Percentiles rank a stretch among this genome's conserved stretches.
Evolutionary conservation across 2,329 filamentous ascomycete species (phyloP).

Genomic region (Diaporthe citriasiana): DNA sequence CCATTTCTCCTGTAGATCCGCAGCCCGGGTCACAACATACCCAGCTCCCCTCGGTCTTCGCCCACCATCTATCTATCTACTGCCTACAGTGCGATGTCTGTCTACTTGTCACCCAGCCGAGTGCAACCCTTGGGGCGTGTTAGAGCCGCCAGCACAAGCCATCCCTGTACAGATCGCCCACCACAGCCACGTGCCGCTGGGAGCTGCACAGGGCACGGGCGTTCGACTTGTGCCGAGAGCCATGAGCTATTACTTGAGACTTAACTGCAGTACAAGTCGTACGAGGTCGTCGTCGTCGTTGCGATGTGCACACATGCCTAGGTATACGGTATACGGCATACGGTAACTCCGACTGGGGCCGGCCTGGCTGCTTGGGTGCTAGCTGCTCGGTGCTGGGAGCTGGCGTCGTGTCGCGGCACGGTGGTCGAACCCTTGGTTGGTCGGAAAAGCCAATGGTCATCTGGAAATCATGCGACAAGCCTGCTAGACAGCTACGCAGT

Average conservation of each 20-base stretch:
- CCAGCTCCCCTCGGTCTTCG: slow-evolving; percentile 21
- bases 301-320: too few species aligned
- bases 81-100: background rate
- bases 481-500: slow-evolving; percentile 5
- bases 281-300: slow-evolving; percentile 2
- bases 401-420: slow-evolving; percentile 19
- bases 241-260: background rate
- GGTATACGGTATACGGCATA: background rate
- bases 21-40: slow-evolving; percentile 28
- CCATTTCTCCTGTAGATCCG: slow-evolving; percentile 31
- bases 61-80: slow-evolving; percentile 6
- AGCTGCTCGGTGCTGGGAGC: background rate
- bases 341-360: background rate
- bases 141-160: slow-evolving; percentile 29
- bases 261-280: background rate
- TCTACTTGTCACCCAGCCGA: slow-evolving; percentile 19
- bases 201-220: slow-evolving; percentile 18
- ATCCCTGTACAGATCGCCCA: slow-evolving; percentile 39
- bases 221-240: slow-evolving; percentile 14
- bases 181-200: slow-evolving; percentile 38
- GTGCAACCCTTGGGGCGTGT: slow-evolving; percentile 30
- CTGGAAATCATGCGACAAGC: slow-evolving; percentile 39
- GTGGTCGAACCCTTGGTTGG: slow-evolving; percentile 27
- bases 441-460: slow-evolving; percentile 31
- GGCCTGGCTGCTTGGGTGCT: background rate